Base-by-base conservation (phyloP, 306 rosid species). In the Prunus mongolica region DNA sequence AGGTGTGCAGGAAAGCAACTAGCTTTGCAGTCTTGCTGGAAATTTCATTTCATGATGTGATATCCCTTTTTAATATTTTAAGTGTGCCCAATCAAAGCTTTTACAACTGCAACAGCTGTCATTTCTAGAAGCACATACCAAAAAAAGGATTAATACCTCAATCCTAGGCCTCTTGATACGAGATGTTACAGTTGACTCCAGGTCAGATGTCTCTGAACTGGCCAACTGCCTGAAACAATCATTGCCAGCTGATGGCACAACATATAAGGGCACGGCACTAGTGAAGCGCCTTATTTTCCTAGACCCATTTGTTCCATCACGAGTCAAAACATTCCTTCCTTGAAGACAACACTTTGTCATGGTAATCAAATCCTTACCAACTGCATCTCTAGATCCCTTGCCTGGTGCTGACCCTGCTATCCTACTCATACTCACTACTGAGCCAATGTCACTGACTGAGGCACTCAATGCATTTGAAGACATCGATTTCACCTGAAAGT, bases 341-440 rank as follows among this genome's bases (percentile, higher is more conserved):
- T 87, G 96, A 61, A 84, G 85, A 65, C 92, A 91, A 80, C 95
- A 94, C 71, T 86, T 89, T 30, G 96, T 94, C 95, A 92, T 84
- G 82, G 96, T 93, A 86, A 82, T 96, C 88, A 95, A 79, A 80
- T 95, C 97, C 87, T 90, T 96, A 63, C 97, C 97, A 81, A 94
- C 89, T 55, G 98, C 91, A 72, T 96, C 96, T 87, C 92, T 85
- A 60, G 97, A 95, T 83, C 97, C 97, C 85, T 89, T 89, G 13
- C 93, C 96, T 14, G 96, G 98, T 27, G 95, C 92, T 63, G 97
- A 90, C 81, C 92, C 97, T 72, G 97, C 95, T 85, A 92, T 89
- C 76, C 89, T 88, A 82, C 75, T 90, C 98, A 95, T 86, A 72
- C 88, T 89, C 50, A 95, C 93, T 71, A 95, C 95, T 55, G 96